Base-by-base conservation (phyloP, 2,329 filamentous ascomycete species). In the Cladosporium sphaerospermum region DNA sequence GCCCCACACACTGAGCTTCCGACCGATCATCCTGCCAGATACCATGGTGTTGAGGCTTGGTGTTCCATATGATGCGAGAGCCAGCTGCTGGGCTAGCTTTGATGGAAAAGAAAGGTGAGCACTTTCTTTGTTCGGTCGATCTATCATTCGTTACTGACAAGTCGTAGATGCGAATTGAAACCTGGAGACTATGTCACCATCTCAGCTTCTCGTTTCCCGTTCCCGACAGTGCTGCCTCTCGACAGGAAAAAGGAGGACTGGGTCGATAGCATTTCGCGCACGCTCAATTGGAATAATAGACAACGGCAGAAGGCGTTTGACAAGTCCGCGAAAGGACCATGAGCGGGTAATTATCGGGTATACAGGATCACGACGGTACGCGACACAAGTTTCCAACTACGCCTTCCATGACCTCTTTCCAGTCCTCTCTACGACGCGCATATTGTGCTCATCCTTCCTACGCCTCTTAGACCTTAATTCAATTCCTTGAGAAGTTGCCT, bases 81-180 rank as follows among this genome's bases (percentile, higher is more conserved):
- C 89, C 4, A 86, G 83, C 61, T 91, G 87, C 39, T 99, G 93
- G 92, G 93, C 91, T n/a, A 95, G 89, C 69, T 99, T 99, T 67
- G 93, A 99, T 70, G 93, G 93, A 1, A 81, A 90, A 56, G 89
- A 96, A 75, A 83, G 90, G 48, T 51, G 44, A 72, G 16, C 28
- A 16, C 11, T 14, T 32, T 14, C 5, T 45, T 28, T 28, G 11
- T 40, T 48, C 16, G 53, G 40, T 8, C 40, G 14, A 41, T 37
- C n/a, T 19, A 18, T 65, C 64, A 5, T 28, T 28, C 23, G 7
- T 8, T 2, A 16, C 48, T 51, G 9, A 51, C 32, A 11, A 7
- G 13, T 1, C 2, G 10, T 8, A 51, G 48, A 55, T 64, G 62
- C 8, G 88, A 93, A 72, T 76, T 93, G 36, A 69, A 73, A 45